A percentile compares a stretch with the other conserved stretches of the same genome.
These are phyloP conservation scores for Trichophyton verrucosum DNA, from an alignment of 2,329 filamentous ascomycete species.

Conservation along the genomic window DNA sequence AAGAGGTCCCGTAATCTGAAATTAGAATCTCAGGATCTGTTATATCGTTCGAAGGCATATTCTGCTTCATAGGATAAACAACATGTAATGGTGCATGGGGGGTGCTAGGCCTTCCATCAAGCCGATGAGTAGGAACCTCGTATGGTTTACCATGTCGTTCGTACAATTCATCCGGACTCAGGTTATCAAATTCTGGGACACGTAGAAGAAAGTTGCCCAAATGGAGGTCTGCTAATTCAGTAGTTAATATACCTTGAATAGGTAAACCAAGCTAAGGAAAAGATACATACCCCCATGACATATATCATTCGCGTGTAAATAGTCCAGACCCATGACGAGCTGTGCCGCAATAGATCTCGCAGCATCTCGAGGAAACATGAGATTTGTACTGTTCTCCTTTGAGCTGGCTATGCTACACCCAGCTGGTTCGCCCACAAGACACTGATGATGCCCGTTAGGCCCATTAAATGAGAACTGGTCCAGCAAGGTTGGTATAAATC, in stretches of 20 bases:
- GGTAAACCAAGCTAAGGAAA: background rate
- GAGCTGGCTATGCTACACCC: conserved; percentile 12
- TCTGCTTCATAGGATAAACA: conserved; percentile 15
- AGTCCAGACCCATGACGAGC: conserved; percentile 14
- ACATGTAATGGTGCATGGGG: conserved; percentile 15
- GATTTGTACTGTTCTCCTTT: conserved; percentile 12
- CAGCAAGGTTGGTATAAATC: conserved; percentile 9
- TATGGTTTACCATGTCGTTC: conserved; percentile 15
- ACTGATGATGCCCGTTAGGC: conserved; percentile 13
- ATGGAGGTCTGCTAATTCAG: conserved; percentile 11
- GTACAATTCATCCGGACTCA: conserved; percentile 15
- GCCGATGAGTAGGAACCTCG: conserved; percentile 12
- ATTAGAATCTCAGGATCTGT: conserved; percentile 16
- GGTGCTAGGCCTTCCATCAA: conserved; percentile 15
- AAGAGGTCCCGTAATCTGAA: conserved; percentile 18
- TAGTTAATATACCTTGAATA: conserved; percentile 6
- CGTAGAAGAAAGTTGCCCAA: conserved; percentile 15
- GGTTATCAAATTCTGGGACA: conserved; percentile 11
- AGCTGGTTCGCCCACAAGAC: conserved; percentile 12
- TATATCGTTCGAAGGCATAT: conserved; percentile 15
- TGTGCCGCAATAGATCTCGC: conserved; percentile 16
- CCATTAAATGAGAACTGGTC: conserved; percentile 12
- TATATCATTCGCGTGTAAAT: conserved; percentile 16
- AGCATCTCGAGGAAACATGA: conserved; percentile 16
- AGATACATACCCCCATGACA: conserved; percentile 15